Conservation (phyloP, 2,329 filamentous ascomycete species). For the Endoconidiophora laricicola region DNA sequence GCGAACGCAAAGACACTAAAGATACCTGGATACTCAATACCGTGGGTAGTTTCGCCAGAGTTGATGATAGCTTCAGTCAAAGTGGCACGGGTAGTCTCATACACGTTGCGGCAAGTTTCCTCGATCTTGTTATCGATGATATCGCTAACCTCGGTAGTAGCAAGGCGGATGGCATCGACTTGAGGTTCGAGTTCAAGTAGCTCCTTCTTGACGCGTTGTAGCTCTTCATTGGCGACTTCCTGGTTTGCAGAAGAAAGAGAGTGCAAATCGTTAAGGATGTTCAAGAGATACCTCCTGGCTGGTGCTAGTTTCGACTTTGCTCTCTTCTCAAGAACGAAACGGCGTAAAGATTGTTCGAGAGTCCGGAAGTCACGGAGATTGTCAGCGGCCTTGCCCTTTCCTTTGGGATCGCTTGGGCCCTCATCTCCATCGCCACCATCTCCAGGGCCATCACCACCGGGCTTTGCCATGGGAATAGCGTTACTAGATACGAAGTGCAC, state of each 20-base stretch:
- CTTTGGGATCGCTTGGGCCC: slow-evolving; percentile 35
- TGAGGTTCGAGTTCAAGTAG: slow-evolving; percentile 69
- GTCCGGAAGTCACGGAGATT: slow-evolving; percentile 81
- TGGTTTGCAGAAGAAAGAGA: slow-evolving; percentile 72
- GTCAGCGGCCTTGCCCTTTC: slow-evolving; percentile 75
- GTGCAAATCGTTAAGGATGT: slow-evolving; percentile 76
- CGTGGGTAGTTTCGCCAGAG: slow-evolving; percentile 61
- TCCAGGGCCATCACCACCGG: slow-evolving; percentile 37
- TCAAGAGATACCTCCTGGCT: slow-evolving; percentile 86
- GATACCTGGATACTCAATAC: slow-evolving; percentile 73
- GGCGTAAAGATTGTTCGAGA: slow-evolving; percentile 71
- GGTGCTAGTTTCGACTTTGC: slow-evolving; percentile 90
- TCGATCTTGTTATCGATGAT: slow-evolving; percentile 71
- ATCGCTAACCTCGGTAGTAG: slow-evolving; percentile 63
- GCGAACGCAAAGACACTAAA: slow-evolving; percentile 80
- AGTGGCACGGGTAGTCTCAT: slow-evolving; percentile 62
- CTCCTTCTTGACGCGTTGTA: slow-evolving; percentile 67
- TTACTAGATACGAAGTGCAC: slow-evolving; percentile 98
- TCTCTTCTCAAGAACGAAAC: slow-evolving; percentile 91
- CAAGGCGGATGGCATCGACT: slow-evolving; percentile 68
- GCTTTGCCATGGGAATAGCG: slow-evolving; percentile 60
- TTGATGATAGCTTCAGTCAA: slow-evolving; percentile 59
- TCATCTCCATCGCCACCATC: slow-evolving; percentile 34
- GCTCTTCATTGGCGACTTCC: slow-evolving; percentile 70
- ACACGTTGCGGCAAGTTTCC: slow-evolving; percentile 69